phyloP scores from a whole-genome alignment of 2,329 filamentous ascomycete genomes.

The Sarocladium kiliense region DNA sequence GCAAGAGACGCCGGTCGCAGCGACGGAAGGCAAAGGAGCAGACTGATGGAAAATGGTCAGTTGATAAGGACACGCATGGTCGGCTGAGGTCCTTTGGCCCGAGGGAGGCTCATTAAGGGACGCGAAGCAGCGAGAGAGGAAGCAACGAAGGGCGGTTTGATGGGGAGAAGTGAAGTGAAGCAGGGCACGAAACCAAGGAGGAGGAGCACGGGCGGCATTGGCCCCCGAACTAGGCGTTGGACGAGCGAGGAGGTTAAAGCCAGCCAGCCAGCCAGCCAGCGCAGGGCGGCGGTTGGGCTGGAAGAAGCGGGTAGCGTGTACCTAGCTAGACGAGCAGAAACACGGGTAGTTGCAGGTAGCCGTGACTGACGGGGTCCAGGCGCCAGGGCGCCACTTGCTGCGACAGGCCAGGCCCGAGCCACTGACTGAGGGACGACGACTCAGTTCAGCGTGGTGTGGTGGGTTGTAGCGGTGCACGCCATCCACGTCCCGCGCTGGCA shows the following conservation, averaged over 20 bases:
- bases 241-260: background rate
- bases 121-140: background rate
- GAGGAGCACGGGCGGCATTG: slow-evolving; percentile 4
- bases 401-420: background rate
- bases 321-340: background rate
- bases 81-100: background rate
- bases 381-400: background rate
- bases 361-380: background rate
- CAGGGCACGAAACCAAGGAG: slow-evolving; percentile 8
- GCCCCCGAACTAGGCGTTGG: slow-evolving; percentile 5
- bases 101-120: slow-evolving; percentile 7
- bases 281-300: background rate
- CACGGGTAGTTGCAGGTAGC: background rate
- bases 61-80: slow-evolving; percentile 6
- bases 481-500: background rate
- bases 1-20: slow-evolving; percentile 3
- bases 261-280: background rate
- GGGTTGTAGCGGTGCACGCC: background rate
- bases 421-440: slow-evolving; percentile 1
- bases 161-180: slow-evolving; percentile 8
- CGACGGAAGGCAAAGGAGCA: background rate
- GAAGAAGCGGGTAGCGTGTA: background rate
- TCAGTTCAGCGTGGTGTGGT: background rate
- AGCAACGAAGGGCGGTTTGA: background rate
- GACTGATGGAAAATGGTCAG: slow-evolving; percentile 5